phyloP scores from a whole-genome alignment of 768 basidiomycete genomes.

The Tylopilus subfusipes region DNA sequence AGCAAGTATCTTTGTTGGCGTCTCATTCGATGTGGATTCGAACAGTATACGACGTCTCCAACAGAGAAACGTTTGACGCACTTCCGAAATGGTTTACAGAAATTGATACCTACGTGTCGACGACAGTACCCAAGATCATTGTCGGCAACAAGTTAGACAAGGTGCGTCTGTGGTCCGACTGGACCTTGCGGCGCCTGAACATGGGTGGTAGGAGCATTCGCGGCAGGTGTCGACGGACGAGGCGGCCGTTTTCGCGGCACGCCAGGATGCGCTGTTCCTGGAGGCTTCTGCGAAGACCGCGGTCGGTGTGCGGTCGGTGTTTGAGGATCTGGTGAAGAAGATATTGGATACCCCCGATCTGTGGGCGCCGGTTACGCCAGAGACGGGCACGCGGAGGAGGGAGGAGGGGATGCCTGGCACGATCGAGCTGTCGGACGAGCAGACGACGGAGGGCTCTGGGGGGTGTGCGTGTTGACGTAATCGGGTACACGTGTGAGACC shows the following conservation, averaged over 20 bases:
- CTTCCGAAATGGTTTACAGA: slow-evolving; percentile 92
- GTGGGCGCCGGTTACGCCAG: slow-evolving; percentile 49
- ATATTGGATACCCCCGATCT: slow-evolving; percentile 83
- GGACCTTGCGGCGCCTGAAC: not conserved
- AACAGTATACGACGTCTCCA: slow-evolving; percentile 92
- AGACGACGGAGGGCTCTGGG: slow-evolving; percentile 12
- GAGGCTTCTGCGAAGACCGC: slow-evolving; percentile 94
- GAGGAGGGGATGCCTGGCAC: slow-evolving; percentile 41
- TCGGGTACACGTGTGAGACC: slow-evolving; percentile 13
- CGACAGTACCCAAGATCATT: slow-evolving; percentile 87
- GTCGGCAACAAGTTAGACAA: slow-evolving; percentile 96
- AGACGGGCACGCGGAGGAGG: slow-evolving; percentile 6
- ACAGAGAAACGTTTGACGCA: slow-evolving; percentile 88
- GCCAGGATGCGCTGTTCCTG: slow-evolving; percentile 82
- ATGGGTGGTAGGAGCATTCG: slow-evolving; percentile 72
- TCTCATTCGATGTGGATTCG: not conserved
- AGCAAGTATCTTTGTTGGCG: not conserved
- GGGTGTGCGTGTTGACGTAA: slow-evolving; percentile 37
- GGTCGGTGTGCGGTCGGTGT: slow-evolving; percentile 74
- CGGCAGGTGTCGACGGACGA: slow-evolving; percentile 81
- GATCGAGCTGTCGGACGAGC: slow-evolving; percentile 31
- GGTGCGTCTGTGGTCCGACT: slow-evolving; percentile 37
- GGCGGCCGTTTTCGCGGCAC: slow-evolving; percentile 72
- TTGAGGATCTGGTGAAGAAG: slow-evolving; percentile 71
- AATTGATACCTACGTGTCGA: slow-evolving; percentile 87